A percentile compares a stretch with the other conserved stretches of the same genome.
phyloP scores from a whole-genome alignment of 768 basidiomycete species.

The Kwoniella sp. region DNA sequence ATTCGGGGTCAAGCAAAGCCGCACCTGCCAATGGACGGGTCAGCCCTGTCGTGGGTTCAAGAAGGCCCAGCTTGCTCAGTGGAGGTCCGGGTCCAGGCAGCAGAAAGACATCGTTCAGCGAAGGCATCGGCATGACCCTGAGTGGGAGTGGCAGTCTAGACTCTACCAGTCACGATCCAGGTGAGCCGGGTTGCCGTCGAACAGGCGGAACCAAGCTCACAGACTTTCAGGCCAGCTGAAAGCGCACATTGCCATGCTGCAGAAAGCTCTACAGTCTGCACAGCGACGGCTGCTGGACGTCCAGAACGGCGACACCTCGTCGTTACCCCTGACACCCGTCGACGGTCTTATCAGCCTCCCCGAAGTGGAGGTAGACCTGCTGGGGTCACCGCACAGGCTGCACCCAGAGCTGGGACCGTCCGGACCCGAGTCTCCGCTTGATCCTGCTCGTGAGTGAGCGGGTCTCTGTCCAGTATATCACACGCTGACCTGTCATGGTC shows the following conservation, averaged over 20 bases:
- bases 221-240: constrained; percentile 18
- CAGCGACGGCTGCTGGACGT: constrained; percentile 20
- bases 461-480: neutral
- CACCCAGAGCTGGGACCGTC: neutral
- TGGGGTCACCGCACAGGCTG: too few relatives aligned
- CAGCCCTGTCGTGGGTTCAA: constrained; percentile 7
- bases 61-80: constrained; percentile 14
- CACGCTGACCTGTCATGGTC: neutral
- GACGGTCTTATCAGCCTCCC: constrained; percentile 8
- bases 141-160: constrained; percentile 3
- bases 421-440: constrained; percentile 4
- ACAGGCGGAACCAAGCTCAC: neutral
- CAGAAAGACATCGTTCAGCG: constrained; percentile 12
- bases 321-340: constrained; percentile 17
- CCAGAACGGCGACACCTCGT: constrained; percentile 3
- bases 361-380: constrained; percentile 15
- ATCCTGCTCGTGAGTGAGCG: constrained; percentile 6
- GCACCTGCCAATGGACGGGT: constrained; percentile 1
- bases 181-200: constrained; percentile 2
- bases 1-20: neutral
- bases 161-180: constrained; percentile 5
- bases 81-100: constrained; percentile 10
- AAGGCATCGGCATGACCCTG: neutral
- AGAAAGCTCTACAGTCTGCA: constrained; percentile 19
- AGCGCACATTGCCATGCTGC: constrained; percentile 17